phyloP scores from a whole-genome alignment of 345 rosid species.

The Pseudoturritis turrita region DNA sequence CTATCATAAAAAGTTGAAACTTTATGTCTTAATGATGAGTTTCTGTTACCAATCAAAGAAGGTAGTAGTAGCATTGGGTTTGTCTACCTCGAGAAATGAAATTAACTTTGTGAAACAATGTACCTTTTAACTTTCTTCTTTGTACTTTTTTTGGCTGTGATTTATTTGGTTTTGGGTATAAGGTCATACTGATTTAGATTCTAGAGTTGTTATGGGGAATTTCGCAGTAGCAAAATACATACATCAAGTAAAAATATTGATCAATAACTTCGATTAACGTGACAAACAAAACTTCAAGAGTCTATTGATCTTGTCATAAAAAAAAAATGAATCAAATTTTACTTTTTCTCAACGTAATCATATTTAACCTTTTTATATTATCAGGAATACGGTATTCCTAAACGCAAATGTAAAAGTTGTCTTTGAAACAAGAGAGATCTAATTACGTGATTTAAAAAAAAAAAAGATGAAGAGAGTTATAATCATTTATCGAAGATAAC shows the following conservation, averaged over 20 bases:
- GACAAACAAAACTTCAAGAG: background rate
- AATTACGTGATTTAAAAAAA: no score
- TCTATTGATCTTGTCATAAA: background rate
- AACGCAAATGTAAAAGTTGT: no score
- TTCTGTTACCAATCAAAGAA: slow-evolving; percentile 30
- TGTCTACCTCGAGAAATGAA: slow-evolving; percentile 26
- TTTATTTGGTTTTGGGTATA: slow-evolving; percentile 16
- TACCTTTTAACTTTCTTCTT: slow-evolving; percentile 27
- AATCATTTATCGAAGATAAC: no score
- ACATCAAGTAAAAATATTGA: background rate
- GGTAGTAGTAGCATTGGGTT: slow-evolving; percentile 25
- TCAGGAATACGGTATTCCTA: no score
- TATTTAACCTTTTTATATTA: no score
- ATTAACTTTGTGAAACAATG: slow-evolving; percentile 21
- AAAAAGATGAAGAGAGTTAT: no score
- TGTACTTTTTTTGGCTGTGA: slow-evolving; percentile 21
- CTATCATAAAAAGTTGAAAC: slow-evolving; percentile 20
- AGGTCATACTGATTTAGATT: slow-evolving; percentile 10
- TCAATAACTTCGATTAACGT: background rate
- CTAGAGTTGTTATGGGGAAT: background rate
- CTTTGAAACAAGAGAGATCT: no score
- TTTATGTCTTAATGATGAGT: slow-evolving; percentile 31
- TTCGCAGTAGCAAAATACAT: background rate
- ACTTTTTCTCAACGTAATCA: background rate
- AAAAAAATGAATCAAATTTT: background rate